Evolutionary conservation across 352 stramenopile genomes (phyloP).

Genomic region (Pythium chondricola): DNA sequence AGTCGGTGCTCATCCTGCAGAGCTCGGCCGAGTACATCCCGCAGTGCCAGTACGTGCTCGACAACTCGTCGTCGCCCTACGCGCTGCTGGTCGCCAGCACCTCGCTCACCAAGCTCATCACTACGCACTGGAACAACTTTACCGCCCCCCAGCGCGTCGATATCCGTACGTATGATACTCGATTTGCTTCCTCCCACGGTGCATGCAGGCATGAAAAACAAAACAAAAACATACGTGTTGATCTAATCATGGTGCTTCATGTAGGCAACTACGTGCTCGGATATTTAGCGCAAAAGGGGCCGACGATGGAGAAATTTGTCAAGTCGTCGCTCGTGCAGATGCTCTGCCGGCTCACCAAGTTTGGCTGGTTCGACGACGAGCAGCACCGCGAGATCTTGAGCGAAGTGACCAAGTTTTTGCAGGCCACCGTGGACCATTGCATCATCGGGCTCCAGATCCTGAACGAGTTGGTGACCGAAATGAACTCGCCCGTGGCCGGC

Average conservation of each 20-base stretch:
- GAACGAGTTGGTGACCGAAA: constrained; percentile 96
- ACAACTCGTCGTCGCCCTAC: constrained; percentile 94
- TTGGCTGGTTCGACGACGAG: constrained; percentile 98
- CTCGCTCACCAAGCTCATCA: constrained; percentile 96
- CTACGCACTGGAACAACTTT: constrained; percentile 94
- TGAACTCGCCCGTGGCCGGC: constrained; percentile 93
- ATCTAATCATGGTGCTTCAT: neutral
- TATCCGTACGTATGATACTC: constrained; percentile 70
- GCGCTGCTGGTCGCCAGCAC: constrained; percentile 95
- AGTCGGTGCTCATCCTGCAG: constrained; percentile 81
- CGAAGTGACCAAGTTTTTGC: constrained; percentile 97
- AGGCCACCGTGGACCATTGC: constrained; percentile 96
- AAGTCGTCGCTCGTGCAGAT: constrained; percentile 95
- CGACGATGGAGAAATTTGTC: constrained; percentile 93
- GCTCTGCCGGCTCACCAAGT: constrained; percentile 97
- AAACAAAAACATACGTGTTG: no score
- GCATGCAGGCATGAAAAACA: no score
- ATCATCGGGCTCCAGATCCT: constrained; percentile 98
- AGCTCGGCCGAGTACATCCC: constrained; percentile 96
- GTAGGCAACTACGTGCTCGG: constrained; percentile 95
- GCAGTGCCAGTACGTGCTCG: constrained; percentile 98
- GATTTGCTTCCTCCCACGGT: no score
- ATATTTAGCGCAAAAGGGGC: constrained; percentile 95
- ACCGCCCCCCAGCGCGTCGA: constrained; percentile 84
- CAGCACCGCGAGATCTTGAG: constrained; percentile 95